Percentiles rank a stretch among this genome's conserved stretches.
Evolutionary conservation across 257 asterid genomes (phyloP).

Genomic region (Eustoma russellianum): DNA sequence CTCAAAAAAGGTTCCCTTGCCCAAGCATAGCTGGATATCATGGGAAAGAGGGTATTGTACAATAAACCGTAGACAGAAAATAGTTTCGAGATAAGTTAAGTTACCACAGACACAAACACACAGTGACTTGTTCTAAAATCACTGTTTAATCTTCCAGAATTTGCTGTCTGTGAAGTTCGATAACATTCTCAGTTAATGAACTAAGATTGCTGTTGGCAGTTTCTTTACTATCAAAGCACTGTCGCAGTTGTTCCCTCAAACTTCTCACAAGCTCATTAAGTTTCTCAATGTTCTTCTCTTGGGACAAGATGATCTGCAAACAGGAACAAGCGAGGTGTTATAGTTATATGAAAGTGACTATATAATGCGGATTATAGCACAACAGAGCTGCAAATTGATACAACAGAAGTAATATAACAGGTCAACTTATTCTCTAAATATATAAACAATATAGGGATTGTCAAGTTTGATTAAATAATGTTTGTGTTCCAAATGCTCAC

Average conservation of each 20-base stretch:
- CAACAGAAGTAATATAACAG: too few relatives aligned
- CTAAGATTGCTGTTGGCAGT: conserved; percentile 29
- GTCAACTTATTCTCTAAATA: too few relatives aligned
- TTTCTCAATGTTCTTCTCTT: conserved; percentile 77
- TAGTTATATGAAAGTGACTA: too few relatives aligned
- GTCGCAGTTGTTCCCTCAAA: conserved; percentile 64
- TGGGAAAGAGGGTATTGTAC: too few relatives aligned
- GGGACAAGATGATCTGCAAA: conserved; percentile 67
- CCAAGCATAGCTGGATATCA: too few relatives aligned
- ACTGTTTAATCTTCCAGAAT: conserved; percentile 49
- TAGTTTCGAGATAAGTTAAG: conserved; percentile 1
- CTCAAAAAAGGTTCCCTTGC: too few relatives aligned
- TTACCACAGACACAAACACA: conserved; percentile 2
- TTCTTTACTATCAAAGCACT: conserved; percentile 48
- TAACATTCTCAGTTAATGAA: conserved; percentile 35
- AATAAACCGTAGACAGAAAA: neutral
- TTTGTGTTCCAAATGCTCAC: too few relatives aligned
- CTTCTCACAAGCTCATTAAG: conserved; percentile 58
- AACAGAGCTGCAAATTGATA: too few relatives aligned
- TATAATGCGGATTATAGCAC: too few relatives aligned
- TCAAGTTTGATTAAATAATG: too few relatives aligned
- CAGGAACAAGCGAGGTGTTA: neutral
- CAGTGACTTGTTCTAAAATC: neutral
- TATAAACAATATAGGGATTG: too few relatives aligned
- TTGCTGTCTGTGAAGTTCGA: conserved; percentile 51